Conservation (phyloP, 768 basidiomycete species). For the Roridomyces roridus region DNA sequence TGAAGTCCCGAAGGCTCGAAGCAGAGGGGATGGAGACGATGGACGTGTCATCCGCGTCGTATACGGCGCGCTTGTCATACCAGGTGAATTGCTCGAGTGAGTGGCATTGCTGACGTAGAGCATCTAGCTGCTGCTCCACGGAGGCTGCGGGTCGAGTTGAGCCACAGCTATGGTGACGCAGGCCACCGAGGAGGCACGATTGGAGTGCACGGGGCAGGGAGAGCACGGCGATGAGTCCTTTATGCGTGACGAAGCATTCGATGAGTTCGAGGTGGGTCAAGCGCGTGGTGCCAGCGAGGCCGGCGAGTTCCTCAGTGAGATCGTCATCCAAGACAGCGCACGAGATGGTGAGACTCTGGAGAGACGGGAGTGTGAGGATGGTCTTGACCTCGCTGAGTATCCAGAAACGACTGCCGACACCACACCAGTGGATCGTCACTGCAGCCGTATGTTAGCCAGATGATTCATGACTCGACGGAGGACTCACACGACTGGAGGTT, state of each 20-base stretch:
- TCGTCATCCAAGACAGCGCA: not conserved
- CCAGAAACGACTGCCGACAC: not conserved
- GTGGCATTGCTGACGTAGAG: conserved; percentile 1
- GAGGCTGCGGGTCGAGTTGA: not conserved
- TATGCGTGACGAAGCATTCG: not conserved
- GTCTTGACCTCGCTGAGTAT: conserved; percentile 6
- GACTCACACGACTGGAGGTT: not conserved
- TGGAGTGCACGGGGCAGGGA: not conserved
- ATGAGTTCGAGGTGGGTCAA: conserved; percentile 2
- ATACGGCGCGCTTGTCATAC: not conserved
- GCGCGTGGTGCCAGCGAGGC: conserved; percentile 1
- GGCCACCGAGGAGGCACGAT: not conserved
- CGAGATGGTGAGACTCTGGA: not conserved
- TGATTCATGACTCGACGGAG: no score
- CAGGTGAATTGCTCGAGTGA: conserved; percentile 5
- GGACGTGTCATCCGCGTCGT: not conserved
- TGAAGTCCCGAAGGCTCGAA: not conserved
- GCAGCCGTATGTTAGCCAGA: not conserved
- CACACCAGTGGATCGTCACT: conserved; percentile 7
- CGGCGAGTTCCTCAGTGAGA: not conserved
- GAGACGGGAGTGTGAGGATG: not conserved
- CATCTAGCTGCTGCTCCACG: not conserved
- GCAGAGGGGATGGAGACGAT: not conserved
- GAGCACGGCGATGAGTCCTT: conserved; percentile 2
- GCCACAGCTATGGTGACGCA: not conserved